Base-by-base conservation (phyloP, 2,329 filamentous ascomycete genomes). In the Teratosphaeria pseudoeucalypti region DNA sequence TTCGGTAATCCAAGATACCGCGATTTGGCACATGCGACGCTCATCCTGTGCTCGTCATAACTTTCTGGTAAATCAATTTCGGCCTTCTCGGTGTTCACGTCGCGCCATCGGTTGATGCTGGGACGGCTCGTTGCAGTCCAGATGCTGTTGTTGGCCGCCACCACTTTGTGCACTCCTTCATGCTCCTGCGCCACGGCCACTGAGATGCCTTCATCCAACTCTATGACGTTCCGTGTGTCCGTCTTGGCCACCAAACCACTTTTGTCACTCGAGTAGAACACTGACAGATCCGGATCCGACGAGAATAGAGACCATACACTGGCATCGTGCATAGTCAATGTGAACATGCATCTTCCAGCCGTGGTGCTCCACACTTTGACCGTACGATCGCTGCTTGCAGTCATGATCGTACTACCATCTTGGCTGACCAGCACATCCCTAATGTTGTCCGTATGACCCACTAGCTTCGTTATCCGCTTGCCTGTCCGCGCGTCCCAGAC, bases 351-450 rank as follows among this genome's bases (percentile, higher is more conserved):
- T 66, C 94, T 83, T 58, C 94, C 94, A 26, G 91, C 92, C 11
- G 89, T 94, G 66, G 97, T 86, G 65, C 92, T 96, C 94, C 94
- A 99, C 60, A 97, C 85, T 77, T 99, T 99, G 77, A 99, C 87
- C 0, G 94, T 97, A 75, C 95, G 91, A 73, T 99, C 94, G 1
- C 92, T 92, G 67, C 92, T 96, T 14, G 90, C 92, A 0, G 92
- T 96, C 80, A 99, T 84, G 66, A 99, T 89, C 49, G 86, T 95
- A 71, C 96, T 91, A 47, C 90, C 92, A 61, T 89, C 85, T 66
- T 92, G 85, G 67, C 90, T 95, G 64, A 99, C 85, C 57, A 99
- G 79, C 63, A 99, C 91, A 66, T 92, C 88, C 55, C 94, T 86
- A 65, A 99, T 87, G 65, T 92, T 96, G 78, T 95, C 92, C 23